A percentile compares a stretch with the other conserved stretches of the same genome.
Conservation (phyloP, 1,284 basidiomycete species). For the Pseudozyma pruni region DNA sequence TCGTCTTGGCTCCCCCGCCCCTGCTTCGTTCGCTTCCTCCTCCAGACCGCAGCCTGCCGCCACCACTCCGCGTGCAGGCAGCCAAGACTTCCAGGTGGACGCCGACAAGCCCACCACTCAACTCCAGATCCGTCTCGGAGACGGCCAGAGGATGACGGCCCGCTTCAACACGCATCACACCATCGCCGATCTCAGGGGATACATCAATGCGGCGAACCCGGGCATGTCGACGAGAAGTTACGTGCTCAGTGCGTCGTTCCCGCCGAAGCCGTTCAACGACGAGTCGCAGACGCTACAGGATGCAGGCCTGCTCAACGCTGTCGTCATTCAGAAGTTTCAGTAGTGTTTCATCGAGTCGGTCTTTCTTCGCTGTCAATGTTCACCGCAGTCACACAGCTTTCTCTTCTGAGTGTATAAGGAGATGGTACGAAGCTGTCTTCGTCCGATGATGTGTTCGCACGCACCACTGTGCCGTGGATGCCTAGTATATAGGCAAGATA, state of each 20-base stretch:
- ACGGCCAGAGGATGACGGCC: slow-evolving; percentile 86
- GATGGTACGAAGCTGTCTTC: too few species aligned
- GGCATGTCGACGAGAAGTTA: slow-evolving; percentile 57
- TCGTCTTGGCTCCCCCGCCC: slow-evolving; percentile 75
- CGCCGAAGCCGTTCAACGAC: slow-evolving; percentile 63
- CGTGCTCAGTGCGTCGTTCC: slow-evolving; percentile 62
- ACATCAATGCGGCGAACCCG: slow-evolving; percentile 80
- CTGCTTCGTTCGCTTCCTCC: slow-evolving; percentile 31
- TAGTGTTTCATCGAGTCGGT: background rate
- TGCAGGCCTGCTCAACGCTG: slow-evolving; percentile 63
- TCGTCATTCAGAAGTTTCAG: slow-evolving; percentile 63
- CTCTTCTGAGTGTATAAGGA: too few species aligned
- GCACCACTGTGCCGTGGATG: too few species aligned
- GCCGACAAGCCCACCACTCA: slow-evolving; percentile 82
- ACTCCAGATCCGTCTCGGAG: slow-evolving; percentile 88
- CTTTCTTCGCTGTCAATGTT: slow-evolving; percentile 5
- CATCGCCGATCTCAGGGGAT: slow-evolving; percentile 83
- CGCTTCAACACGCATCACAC: slow-evolving; percentile 93
- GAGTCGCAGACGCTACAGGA: slow-evolving; percentile 58
- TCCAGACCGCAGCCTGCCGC: slow-evolving; percentile 50
- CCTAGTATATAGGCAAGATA: slow-evolving; percentile 43
- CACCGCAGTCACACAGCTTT: too few species aligned
- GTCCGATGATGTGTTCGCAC: too few species aligned
- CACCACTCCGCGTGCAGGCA: slow-evolving; percentile 60
- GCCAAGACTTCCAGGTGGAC: slow-evolving; percentile 78